A percentile compares a stretch with the other conserved stretches of the same genome.
Evolutionary conservation across 129 eudicot genomes (phyloP).

Genomic region (Flaveria sonorensis): DNA sequence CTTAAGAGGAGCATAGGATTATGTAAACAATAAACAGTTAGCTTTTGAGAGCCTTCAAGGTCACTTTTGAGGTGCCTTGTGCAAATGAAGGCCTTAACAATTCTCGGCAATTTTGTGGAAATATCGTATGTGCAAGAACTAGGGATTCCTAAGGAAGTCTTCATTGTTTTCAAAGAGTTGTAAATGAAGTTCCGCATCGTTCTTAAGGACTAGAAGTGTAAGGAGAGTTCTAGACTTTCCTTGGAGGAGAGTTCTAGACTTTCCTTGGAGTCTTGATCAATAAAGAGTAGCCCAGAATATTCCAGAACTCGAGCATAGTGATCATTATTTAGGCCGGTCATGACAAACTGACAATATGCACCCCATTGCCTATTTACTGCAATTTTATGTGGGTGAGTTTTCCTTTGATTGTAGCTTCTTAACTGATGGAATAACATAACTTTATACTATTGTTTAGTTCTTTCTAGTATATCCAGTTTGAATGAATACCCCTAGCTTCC

Average conservation of each 20-base stretch:
- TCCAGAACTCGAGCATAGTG: not conserved
- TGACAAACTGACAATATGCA: conserved; percentile 4
- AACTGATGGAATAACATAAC: not conserved
- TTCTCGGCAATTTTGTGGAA: not conserved
- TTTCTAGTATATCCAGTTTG: not conserved
- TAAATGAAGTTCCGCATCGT: not conserved
- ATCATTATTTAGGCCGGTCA: not conserved
- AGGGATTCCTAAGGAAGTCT: not conserved
- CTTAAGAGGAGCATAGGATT: not conserved
- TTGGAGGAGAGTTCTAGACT: not conserved
- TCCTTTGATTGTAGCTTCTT: not conserved
- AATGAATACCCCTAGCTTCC: not conserved
- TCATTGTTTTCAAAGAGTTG: not conserved
- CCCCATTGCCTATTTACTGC: not conserved
- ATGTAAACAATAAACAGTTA: not conserved
- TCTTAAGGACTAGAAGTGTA: not conserved
- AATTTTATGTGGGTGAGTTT: not conserved
- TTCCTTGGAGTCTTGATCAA: not conserved
- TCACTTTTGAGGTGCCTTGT: not conserved
- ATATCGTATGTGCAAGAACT: too few species aligned
- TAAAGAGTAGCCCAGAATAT: not conserved
- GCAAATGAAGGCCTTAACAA: not conserved
- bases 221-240: not conserved
- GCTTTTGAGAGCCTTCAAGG: not conserved
- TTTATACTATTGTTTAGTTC: not conserved